A percentile compares a stretch with the other conserved stretches of the same genome.
These are phyloP conservation scores for Cladosporium velox DNA, from an alignment of 2,329 filamentous ascomycete species.

Conservation along the genomic window DNA sequence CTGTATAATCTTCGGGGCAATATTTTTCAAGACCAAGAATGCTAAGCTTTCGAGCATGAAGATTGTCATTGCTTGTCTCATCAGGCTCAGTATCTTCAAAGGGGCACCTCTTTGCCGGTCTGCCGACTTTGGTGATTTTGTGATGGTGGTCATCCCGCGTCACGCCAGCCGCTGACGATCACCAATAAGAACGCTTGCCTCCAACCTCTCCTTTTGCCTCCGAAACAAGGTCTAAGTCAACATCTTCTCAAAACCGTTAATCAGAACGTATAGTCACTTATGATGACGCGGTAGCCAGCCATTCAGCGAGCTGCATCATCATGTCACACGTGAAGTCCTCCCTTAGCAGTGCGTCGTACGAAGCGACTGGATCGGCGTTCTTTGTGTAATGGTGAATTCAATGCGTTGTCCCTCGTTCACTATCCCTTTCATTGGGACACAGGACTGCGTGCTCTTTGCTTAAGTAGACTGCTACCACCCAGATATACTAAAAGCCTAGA, in stretches of 20 bases:
- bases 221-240: constrained; percentile 5
- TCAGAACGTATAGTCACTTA: not conserved
- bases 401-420: not conserved
- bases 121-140: not conserved
- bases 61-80: not conserved
- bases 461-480: not conserved
- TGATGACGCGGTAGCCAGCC: not conserved
- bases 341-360: not conserved
- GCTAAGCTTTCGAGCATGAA: not conserved
- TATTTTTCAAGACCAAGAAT: not conserved
- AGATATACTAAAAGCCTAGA: not conserved
- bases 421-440: too few species aligned
- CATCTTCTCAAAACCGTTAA: not conserved
- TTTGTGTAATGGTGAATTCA: not conserved
- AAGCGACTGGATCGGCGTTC: not conserved
- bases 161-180: not conserved
- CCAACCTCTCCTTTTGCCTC: not conserved
- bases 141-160: not conserved
- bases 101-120: not conserved
- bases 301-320: not conserved
- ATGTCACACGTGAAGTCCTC: not conserved
- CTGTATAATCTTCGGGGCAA: not conserved
- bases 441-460: not conserved
- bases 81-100: not conserved
- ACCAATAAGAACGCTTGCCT: not conserved